Conservation (phyloP, 2,329 filamentous ascomycete genomes). For the Paecilomyces sp. region DNA sequence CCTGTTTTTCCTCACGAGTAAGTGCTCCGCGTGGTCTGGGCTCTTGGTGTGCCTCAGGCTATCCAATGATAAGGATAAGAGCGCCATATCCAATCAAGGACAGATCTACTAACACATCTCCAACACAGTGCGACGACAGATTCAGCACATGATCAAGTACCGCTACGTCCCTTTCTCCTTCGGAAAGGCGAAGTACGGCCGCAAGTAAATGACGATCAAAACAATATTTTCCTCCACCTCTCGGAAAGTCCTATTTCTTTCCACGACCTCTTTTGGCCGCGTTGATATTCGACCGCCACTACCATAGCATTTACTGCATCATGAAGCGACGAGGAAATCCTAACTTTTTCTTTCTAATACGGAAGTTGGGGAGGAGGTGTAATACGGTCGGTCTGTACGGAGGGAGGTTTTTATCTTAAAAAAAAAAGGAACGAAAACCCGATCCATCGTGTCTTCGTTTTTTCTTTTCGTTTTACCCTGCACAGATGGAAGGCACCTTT, state of each 20-base stretch:
- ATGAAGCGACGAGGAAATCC: not conserved
- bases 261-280: not conserved
- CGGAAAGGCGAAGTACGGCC: slow-evolving; percentile 73
- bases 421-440: not conserved
- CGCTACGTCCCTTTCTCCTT: slow-evolving; percentile 92
- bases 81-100: slow-evolving; percentile 2
- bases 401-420: not conserved
- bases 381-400: not conserved
- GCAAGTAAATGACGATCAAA: slow-evolving; percentile 6
- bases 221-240: not conserved
- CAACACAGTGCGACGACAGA: slow-evolving; percentile 83
- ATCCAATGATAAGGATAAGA: slow-evolving; percentile 5
- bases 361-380: not conserved
- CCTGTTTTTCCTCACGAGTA: slow-evolving; percentile 90
- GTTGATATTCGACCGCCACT: not conserved
- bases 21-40: slow-evolving; percentile 32
- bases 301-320: not conserved
- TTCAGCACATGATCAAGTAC: slow-evolving; percentile 99
- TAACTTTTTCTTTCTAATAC: not conserved
- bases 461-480: not conserved
- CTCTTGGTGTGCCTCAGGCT: not conserved
- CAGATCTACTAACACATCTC: not conserved
- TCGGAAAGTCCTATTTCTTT: not conserved
- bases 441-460: not conserved
- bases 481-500: not conserved